These are phyloP conservation scores for Phylloboletellus chloephorus DNA, from an alignment of 1,284 basidiomycete genomes.

Conservation along the genomic window DNA sequence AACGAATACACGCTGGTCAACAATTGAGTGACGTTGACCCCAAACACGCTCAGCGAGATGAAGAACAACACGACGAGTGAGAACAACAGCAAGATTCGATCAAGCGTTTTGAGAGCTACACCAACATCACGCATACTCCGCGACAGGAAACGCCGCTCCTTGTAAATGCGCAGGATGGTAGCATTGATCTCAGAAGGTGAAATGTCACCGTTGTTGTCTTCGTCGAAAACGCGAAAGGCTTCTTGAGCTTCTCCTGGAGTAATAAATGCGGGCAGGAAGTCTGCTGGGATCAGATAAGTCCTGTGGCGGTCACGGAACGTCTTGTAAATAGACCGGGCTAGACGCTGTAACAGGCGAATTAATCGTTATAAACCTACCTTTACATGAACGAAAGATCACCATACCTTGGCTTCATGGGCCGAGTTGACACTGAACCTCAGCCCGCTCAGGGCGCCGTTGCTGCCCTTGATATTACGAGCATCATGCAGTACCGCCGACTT, in stretches of 20 bases:
- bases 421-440: conserved; percentile 49
- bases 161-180: conserved; percentile 66
- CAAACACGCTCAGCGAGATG: conserved; percentile 66
- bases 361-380: neutral
- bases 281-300: conserved; percentile 58
- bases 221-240: conserved; percentile 74
- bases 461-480: conserved; percentile 62
- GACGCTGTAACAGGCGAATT: conserved; percentile 37
- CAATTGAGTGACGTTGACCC: conserved; percentile 54
- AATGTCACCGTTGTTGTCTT: conserved; percentile 74
- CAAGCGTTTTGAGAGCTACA: conserved; percentile 55
- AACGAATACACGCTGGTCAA: conserved; percentile 66
- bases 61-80: conserved; percentile 65
- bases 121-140: conserved; percentile 71
- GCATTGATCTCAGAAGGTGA: conserved; percentile 74
- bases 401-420: conserved; percentile 60
- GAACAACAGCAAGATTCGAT: conserved; percentile 57
- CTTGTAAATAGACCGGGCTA: conserved; percentile 65
- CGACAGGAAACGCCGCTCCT: conserved; percentile 64
- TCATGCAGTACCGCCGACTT: conserved; percentile 68
- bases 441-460: conserved; percentile 38
- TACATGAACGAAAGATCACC: conserved; percentile 6
- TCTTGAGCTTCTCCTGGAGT: conserved; percentile 50
- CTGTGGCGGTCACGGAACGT: conserved; percentile 54
- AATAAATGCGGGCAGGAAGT: conserved; percentile 67